Evolutionary conservation across 2,329 filamentous ascomycete genomes (phyloP), one percentile per base, ranked within the genome.

Genomic region (Grosmannia penicillata): DNA sequence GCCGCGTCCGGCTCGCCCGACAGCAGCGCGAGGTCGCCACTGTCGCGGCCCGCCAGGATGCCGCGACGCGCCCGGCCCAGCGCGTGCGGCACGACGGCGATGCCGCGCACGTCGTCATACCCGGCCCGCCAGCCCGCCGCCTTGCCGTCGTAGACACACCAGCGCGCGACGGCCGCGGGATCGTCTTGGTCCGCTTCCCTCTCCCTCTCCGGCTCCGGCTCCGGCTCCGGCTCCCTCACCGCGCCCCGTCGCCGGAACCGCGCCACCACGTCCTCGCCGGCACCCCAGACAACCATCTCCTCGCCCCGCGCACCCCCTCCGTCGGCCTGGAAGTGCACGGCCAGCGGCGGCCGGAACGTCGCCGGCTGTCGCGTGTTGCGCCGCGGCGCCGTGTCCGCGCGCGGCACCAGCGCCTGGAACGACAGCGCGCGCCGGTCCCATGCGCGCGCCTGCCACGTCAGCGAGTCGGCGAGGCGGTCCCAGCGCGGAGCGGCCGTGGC

Each of bases 391-490:
- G 48, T 52, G 5, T 34, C 31, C 45, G 51, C 6, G 15, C 39
- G 51, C 7, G 51, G 46, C 27, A 52, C 30, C 41, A 52, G 17
- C 13, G 58, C 50, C 35, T 56, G 55, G 40, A 71, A 59, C 14
- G 56, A 55, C 17, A 65, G 46, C 1, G 60, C 53, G 1, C 66
- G 60, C 37, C 58, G 60, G 35, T 72, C 68, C 70, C 69, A 73
- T 46, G 63, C 67, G 6, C 67, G 59, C 22, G 65, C 61, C 38
- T 71, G 61, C 45, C 63, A 65, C 1, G 69, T 70, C 31, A 70
- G 49, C 1, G 57, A 59, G 21, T 63, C 55, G 7, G 67, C 67
- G 21, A 65, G 51, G 11, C 51, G 46, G 10, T 47, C 44, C 56
- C 66, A 70, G 30, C 31, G 17, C 13, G 31, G 21, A 3, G 7